Percentiles rank a stretch among this genome's conserved stretches.
phyloP scores from a whole-genome alignment of 2,329 filamentous ascomycete species.

The Pestalotiopsis sp. region DNA sequence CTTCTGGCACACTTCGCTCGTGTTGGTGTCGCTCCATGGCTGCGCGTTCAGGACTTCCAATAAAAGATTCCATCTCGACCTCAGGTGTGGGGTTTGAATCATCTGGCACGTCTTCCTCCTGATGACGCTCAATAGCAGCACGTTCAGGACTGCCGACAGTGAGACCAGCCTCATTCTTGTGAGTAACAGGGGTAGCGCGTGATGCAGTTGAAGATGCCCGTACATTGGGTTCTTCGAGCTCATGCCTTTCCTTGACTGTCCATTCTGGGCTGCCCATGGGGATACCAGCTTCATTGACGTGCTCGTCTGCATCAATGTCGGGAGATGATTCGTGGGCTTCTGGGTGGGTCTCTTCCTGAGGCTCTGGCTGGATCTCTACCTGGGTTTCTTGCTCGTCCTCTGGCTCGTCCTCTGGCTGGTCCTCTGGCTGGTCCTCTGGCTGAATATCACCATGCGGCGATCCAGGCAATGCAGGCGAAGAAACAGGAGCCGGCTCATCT shows the following conservation, averaged over 20 bases:
- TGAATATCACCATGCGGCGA: neutral
- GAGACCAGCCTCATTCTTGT: neutral
- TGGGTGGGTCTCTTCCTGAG: neutral
- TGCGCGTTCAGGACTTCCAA: neutral
- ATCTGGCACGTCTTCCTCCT: neutral
- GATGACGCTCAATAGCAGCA: neutral
- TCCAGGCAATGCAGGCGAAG: neutral
- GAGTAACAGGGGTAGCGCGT: neutral
- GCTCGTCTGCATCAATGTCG: neutral
- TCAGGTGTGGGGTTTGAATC: neutral
- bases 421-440: too few relatives aligned
- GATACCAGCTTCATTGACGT: constrained; percentile 2
- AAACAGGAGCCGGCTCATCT: neutral
- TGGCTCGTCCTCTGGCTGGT: too few relatives aligned
- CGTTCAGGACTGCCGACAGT: constrained; percentile 1
- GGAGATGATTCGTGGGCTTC: neutral
- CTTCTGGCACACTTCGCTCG: neutral
- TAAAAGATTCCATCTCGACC: neutral
- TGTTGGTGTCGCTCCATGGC: neutral
- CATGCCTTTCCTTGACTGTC: constrained; percentile 1
- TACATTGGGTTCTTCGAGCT: neutral
- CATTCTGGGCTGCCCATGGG: neutral
- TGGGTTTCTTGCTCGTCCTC: too few relatives aligned
- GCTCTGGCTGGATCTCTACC: neutral
- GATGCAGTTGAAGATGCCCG: neutral